Evolutionary conservation across 2,329 filamentous ascomycete species (phyloP).

Genomic region (Cladosporium cucumerinum): DNA sequence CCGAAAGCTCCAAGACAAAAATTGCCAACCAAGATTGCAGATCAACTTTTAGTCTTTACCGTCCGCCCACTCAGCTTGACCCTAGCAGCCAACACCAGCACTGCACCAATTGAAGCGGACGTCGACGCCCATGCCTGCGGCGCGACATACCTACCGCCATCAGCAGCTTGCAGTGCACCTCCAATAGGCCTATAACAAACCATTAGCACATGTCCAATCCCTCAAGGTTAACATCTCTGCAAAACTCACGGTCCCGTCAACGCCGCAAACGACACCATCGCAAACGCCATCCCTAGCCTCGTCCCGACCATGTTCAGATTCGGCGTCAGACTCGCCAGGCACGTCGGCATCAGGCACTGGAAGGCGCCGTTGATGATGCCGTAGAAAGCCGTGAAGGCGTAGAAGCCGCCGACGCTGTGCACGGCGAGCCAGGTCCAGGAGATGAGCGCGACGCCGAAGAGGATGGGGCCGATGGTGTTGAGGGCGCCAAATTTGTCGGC

Average conservation of each 20-base stretch:
- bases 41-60: constrained; percentile 21
- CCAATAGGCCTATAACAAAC: constrained; percentile 38
- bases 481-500: constrained; percentile 56
- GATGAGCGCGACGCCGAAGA: constrained; percentile 45
- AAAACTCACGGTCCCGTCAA: constrained; percentile 40
- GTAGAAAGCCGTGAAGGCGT: constrained; percentile 44
- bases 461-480: constrained; percentile 53
- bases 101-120: constrained; percentile 20
- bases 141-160: constrained; percentile 40
- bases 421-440: constrained; percentile 59
- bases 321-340: constrained; percentile 43
- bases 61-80: constrained; percentile 26
- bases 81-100: constrained; percentile 26
- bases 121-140: constrained; percentile 45
- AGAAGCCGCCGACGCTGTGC: constrained; percentile 35
- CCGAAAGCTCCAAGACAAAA: not conserved
- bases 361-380: constrained; percentile 45
- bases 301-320: constrained; percentile 47
- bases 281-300: constrained; percentile 48
- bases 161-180: constrained; percentile 43
- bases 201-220: not conserved
- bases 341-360: constrained; percentile 45
- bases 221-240: not conserved
- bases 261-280: constrained; percentile 42
- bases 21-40: not conserved